phyloP scores from a whole-genome alignment of 345 rosid genomes.

The Aegle marmelos region DNA sequence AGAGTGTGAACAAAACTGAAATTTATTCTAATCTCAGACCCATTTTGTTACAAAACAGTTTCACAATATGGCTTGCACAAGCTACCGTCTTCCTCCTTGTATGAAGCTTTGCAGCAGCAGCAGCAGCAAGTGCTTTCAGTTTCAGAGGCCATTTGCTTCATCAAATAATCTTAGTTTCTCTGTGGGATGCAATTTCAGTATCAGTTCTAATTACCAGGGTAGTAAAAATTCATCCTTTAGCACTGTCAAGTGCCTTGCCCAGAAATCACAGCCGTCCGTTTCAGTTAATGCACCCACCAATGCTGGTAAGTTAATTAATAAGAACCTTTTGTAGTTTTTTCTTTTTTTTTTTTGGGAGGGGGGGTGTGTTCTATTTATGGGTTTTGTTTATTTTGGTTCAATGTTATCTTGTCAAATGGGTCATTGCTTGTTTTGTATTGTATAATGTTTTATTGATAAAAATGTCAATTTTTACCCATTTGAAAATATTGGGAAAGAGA shows the following conservation, averaged over 20 bases:
- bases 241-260: constrained; percentile 20
- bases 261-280: constrained; percentile 27
- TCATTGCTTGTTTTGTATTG: not conserved
- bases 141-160: not conserved
- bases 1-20: not conserved
- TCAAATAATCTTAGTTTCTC: constrained; percentile 1
- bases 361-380: not conserved
- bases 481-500: not conserved
- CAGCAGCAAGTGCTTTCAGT: not conserved
- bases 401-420: not conserved
- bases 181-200: constrained; percentile 15
- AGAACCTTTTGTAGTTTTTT: not conserved
- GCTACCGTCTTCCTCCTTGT: not conserved
- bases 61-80: not conserved
- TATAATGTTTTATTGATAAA: not conserved
- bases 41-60: not conserved
- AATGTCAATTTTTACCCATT: not conserved
- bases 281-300: constrained; percentile 10
- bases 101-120: not conserved
- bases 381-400: not conserved
- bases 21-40: not conserved
- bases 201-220: constrained; percentile 3
- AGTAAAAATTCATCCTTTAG: constrained; percentile 7
- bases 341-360: no score
- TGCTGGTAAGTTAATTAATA: constrained; percentile 15